These are phyloP conservation scores for Theileria parva DNA, from an alignment of 169 alveolate genomes.

Conservation along the genomic window DNA sequence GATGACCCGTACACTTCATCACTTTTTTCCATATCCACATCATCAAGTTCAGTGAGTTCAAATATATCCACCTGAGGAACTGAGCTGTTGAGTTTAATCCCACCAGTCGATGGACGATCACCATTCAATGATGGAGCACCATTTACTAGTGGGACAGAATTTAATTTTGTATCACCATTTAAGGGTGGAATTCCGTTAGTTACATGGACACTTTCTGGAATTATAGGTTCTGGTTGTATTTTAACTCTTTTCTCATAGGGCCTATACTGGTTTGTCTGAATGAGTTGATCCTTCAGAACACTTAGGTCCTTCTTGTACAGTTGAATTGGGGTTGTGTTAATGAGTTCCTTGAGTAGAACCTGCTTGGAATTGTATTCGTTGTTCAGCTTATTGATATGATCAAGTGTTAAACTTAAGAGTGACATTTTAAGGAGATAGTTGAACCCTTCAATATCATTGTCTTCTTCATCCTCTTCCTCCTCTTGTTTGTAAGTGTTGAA, in stretches of 20 bases:
- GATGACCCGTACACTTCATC: background rate
- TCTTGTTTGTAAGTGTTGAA: constrained; percentile 72
- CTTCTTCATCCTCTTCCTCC: constrained; percentile 28
- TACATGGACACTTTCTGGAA: background rate
- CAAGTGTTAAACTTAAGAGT: constrained; percentile 91
- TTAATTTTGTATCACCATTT: background rate
- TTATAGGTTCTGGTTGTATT: background rate
- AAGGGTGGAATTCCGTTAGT: background rate
- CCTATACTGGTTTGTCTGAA: constrained; percentile 9
- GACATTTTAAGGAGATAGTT: constrained; percentile 95
- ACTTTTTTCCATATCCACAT: background rate
- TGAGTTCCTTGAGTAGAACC: constrained; percentile 61
- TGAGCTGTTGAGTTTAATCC: background rate
- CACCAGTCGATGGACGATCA: background rate
- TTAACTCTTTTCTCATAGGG: background rate
- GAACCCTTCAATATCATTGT: constrained; percentile 75
- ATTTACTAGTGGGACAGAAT: too few species aligned
- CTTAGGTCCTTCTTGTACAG: constrained; percentile 77
- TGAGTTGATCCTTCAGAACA: constrained; percentile 67
- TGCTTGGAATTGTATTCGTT: constrained; percentile 66
- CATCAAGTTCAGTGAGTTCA: background rate
- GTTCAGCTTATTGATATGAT: constrained; percentile 87
- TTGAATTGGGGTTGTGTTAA: constrained; percentile 67
- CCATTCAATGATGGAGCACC: background rate
- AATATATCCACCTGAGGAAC: background rate